Base-by-base conservation (phyloP, 2,329 filamentous ascomycete species). In the Rutstroemia sp. region DNA sequence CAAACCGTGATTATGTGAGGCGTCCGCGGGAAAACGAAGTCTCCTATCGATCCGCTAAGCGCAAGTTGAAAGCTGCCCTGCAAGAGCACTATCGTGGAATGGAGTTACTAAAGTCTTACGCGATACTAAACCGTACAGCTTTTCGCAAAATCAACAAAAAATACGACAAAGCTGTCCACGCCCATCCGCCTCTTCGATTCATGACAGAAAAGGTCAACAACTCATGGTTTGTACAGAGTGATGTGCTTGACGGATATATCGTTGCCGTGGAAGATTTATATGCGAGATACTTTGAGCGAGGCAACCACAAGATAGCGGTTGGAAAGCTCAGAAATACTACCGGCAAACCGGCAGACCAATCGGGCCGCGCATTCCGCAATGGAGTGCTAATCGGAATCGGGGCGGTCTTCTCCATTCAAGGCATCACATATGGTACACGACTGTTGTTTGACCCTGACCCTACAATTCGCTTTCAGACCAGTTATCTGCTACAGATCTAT, bases 91-190 rank as follows among this genome's bases (percentile, higher is more conserved):
- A 99, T 69, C 86, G 92, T 19, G 87, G 89, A 0, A 78, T 99
- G 14, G 94, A 99, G 69, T 76, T 97, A 47, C 78, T 99, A 58
- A 97, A 96, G 73, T 88, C 89, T 0, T 99, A 95, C 66, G 87
- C 91, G 1, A 75, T 95, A 21, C 77, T 96, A 14, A 99, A 99
- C 70, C 82, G 90, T 49, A 96, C 90, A 0, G 94, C 91, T 0
- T 97, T 97, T 68, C 86, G 92, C 34, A 99, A 99, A 71, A 90
- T 99, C 68, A 96, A 95, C 73, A 99, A 99, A 72, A 99, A 99
- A 72, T 97, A 95, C 69, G 92, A 97, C 77, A 99, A 97, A 73
- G 83, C 87, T 2, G 83, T 91, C 56, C 83, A 91, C 64, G 86
- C 90, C 42, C 81, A 87, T 10, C 89, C 89, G 0, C 80, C 86